Evolutionary conservation across 176 grass and related monocot species (phyloP).

Genomic region (Cocos nucifera): DNA sequence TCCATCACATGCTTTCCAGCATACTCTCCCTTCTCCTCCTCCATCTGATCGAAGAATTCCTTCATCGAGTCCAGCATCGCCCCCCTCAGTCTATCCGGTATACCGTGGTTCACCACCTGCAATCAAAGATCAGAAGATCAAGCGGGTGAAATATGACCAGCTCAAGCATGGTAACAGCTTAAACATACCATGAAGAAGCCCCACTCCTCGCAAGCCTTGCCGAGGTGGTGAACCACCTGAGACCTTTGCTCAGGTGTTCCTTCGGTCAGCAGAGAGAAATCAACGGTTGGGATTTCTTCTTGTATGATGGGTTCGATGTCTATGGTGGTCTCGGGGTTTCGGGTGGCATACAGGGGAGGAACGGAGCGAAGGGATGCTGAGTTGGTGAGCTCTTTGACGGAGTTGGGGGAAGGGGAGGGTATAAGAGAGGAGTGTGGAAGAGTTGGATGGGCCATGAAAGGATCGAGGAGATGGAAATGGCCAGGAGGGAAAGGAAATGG

Average conservation of each 20-base stretch:
- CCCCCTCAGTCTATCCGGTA: slow-evolving; percentile 36
- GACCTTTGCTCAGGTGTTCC: slow-evolving; percentile 28
- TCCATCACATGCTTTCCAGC: slow-evolving; percentile 28
- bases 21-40: slow-evolving; percentile 37
- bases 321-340: background rate
- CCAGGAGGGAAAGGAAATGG: too few species aligned
- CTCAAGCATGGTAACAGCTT: background rate
- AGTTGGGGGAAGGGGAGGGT: background rate
- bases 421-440: background rate
- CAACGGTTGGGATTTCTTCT: slow-evolving; percentile 40
- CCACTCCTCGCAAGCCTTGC: slow-evolving; percentile 54
- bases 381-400: slow-evolving; percentile 11
- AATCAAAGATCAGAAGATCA: background rate
- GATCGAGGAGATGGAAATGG: too few species aligned
- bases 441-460: background rate
- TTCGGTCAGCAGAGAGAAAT: slow-evolving; percentile 33
- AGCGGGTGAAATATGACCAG: too few species aligned
- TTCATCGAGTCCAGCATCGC: slow-evolving; percentile 15
- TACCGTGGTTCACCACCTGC: slow-evolving; percentile 63
- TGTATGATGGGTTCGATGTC: background rate
- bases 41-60: slow-evolving; percentile 36
- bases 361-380: background rate
- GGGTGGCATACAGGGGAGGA: background rate
- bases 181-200: slow-evolving; percentile 67
- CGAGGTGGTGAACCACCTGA: slow-evolving; percentile 25